Percentiles rank a stretch among this genome's conserved stretches.
These are phyloP conservation scores for Sideroxylon spinosum DNA, from an alignment of 179 eudicot species.

Conservation along the genomic window DNA sequence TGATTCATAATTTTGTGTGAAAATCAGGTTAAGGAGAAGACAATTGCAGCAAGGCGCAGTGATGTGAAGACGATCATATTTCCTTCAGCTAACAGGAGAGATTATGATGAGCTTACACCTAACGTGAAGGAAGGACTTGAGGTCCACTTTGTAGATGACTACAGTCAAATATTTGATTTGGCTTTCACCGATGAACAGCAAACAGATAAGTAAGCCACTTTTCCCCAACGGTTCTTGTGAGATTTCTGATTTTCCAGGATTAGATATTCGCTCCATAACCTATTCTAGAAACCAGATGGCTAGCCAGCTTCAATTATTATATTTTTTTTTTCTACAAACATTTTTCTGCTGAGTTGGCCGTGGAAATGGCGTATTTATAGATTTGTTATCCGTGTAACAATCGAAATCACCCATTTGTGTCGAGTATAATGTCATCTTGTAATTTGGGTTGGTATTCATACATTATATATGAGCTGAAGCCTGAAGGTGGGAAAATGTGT, in stretches of 20 bases:
- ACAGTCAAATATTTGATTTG: constrained; percentile 61
- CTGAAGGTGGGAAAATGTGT: not conserved
- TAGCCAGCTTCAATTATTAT: not conserved
- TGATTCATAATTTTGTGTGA: constrained; percentile 12
- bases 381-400: constrained; percentile 2
- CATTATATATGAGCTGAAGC: not conserved
- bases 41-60: constrained; percentile 92
- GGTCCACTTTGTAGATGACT: constrained; percentile 91
- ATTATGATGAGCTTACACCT: constrained; percentile 82
- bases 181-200: constrained; percentile 47
- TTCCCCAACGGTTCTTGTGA: not conserved
- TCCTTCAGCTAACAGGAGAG: constrained; percentile 87
- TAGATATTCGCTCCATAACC: not conserved
- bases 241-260: constrained; percentile 9
- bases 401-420: not conserved
- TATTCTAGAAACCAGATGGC: not conserved
- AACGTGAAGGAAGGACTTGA: constrained; percentile 96
- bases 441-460: constrained; percentile 5
- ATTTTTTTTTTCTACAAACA: not conserved
- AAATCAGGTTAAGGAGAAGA: constrained; percentile 91
- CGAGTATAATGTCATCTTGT: not conserved
- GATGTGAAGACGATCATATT: constrained; percentile 85
- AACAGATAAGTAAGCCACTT: constrained; percentile 20
- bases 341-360: constrained; percentile 6
- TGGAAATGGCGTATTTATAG: not conserved